Percentiles rank a stretch among this genome's conserved stretches.
Evolutionary conservation across 352 stramenopile species (phyloP).

Genomic region (Phytophthora gonapodyides): DNA sequence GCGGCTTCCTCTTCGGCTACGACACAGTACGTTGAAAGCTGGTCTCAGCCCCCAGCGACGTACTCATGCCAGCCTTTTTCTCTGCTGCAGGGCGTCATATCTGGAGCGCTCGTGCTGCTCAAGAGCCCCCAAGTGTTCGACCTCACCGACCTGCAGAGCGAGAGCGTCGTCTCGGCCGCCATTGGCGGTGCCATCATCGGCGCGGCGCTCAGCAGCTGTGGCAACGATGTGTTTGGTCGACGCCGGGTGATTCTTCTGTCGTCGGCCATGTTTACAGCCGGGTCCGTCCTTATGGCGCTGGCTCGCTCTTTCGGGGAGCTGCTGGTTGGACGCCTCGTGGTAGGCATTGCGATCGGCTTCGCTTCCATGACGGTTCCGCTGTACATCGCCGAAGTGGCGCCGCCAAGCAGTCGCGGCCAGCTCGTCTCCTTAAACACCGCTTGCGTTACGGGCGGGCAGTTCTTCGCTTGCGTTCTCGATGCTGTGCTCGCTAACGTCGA

Average conservation of each 20-base stretch:
- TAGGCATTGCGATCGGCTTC: slow-evolving; percentile 71
- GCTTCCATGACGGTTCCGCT: slow-evolving; percentile 82
- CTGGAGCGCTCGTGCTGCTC: slow-evolving; percentile 70
- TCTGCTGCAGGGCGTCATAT: slow-evolving; percentile 64
- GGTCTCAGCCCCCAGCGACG: too few relatives aligned
- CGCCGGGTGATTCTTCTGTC: slow-evolving; percentile 72
- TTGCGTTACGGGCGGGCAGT: slow-evolving; percentile 74
- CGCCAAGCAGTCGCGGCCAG: slow-evolving; percentile 59
- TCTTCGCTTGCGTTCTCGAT: slow-evolving; percentile 71
- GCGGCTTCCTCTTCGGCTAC: slow-evolving; percentile 83
- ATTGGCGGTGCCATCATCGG: slow-evolving; percentile 74
- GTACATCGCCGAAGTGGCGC: slow-evolving; percentile 81
- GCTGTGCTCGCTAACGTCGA: slow-evolving; percentile 52
- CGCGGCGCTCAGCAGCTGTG: slow-evolving; percentile 60
- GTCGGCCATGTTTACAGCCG: slow-evolving; percentile 65
- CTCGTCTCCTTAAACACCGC: slow-evolving; percentile 83
- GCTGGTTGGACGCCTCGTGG: slow-evolving; percentile 61
- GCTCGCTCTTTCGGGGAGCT: slow-evolving; percentile 56
- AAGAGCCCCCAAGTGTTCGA: slow-evolving; percentile 69
- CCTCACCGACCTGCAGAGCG: slow-evolving; percentile 59
- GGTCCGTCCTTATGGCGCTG: slow-evolving; percentile 61
- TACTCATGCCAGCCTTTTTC: neutral
- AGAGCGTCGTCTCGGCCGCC: slow-evolving; percentile 73
- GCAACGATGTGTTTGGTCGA: slow-evolving; percentile 65
- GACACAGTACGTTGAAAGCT: slow-evolving; percentile 47